Percentiles rank a stretch among this genome's conserved stretches.
phyloP scores from a whole-genome alignment of 192 early-diverging fungal species.

The Phycomyces nitens region DNA sequence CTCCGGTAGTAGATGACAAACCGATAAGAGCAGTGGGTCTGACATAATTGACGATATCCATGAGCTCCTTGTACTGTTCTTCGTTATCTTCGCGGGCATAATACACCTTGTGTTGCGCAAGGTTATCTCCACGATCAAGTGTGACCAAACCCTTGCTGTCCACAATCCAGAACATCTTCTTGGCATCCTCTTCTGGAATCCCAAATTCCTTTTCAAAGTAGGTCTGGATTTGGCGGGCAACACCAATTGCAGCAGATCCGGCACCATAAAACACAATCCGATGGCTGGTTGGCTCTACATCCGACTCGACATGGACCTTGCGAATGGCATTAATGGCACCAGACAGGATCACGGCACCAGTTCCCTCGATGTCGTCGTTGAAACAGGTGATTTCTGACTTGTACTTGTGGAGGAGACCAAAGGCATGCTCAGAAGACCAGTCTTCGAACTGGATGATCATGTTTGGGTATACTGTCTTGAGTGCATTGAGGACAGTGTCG shows the following conservation, averaged over 20 bases:
- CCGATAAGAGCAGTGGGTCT: conserved; percentile 91
- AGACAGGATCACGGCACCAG: conserved; percentile 91
- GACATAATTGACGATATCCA: conserved; percentile 80
- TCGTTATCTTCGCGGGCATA: conserved; percentile 87
- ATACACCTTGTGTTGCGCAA: conserved; percentile 79
- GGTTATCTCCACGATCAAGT: conserved; percentile 77
- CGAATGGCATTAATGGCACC: conserved; percentile 88
- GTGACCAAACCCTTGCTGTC: conserved; percentile 94
- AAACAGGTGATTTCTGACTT: conserved; percentile 77
- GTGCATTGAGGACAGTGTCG: conserved; percentile 74
- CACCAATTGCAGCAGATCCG: conserved; percentile 92
- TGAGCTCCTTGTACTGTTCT: conserved; percentile 66
- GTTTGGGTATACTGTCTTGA: conserved; percentile 69
- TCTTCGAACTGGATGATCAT: conserved; percentile 96
- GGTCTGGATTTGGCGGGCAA: conserved; percentile 84
- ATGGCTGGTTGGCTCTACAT: conserved; percentile 68
- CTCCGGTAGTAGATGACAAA: conserved; percentile 74
- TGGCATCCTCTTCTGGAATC: conserved; percentile 70
- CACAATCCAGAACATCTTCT: conserved; percentile 75
- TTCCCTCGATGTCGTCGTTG: conserved; percentile 95
- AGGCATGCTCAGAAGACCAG: conserved; percentile 89
- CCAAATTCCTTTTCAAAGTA: conserved; percentile 75
- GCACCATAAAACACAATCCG: conserved; percentile 93
- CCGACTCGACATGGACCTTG: conserved; percentile 47
- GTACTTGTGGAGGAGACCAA: conserved; percentile 79